A percentile compares a stretch with the other conserved stretches of the same genome.
Evolutionary conservation across 441 rosid species (phyloP).

Genomic region (Flueggea neowawraea): DNA sequence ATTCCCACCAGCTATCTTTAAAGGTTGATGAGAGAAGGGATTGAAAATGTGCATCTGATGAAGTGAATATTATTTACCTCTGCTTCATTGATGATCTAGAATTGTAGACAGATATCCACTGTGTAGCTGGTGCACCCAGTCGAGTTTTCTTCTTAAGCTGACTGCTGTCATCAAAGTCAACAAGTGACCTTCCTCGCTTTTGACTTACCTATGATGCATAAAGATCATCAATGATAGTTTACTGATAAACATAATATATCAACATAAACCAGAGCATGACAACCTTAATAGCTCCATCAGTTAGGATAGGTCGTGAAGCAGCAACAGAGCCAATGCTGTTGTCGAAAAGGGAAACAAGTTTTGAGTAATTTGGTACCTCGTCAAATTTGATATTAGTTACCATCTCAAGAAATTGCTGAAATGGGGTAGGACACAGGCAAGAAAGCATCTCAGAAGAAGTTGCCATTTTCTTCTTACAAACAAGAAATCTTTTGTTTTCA

Average conservation of each 20-base stretch:
- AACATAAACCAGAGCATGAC: conserved; percentile 5
- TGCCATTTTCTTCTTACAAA: conserved; percentile 60
- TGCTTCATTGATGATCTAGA: conserved; percentile 54
- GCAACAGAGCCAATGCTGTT: conserved; percentile 35
- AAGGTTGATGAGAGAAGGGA: background rate
- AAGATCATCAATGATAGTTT: conserved; percentile 6
- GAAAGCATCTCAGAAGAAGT: conserved; percentile 52
- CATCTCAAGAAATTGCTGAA: conserved; percentile 48
- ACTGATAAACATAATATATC: background rate
- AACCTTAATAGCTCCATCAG: conserved; percentile 57
- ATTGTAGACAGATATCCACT: conserved; percentile 61
- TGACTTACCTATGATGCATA: conserved; percentile 38
- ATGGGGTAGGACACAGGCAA: conserved; percentile 51
- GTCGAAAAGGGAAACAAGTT: conserved; percentile 47
- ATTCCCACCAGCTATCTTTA: background rate
- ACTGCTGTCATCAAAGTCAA: conserved; percentile 38
- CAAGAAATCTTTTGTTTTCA: conserved; percentile 59
- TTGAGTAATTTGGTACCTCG: conserved; percentile 59
- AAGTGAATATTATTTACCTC: conserved; percentile 25
- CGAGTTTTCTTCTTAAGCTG: conserved; percentile 50
- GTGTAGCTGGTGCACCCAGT: conserved; percentile 51
- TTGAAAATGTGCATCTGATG: background rate
- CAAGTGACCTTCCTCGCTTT: conserved; percentile 41
- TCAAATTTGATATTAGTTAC: conserved; percentile 60
- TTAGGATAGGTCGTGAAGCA: conserved; percentile 40